phyloP scores from a whole-genome alignment of 2,329 filamentous ascomycete genomes.

The Periconia sp. region DNA sequence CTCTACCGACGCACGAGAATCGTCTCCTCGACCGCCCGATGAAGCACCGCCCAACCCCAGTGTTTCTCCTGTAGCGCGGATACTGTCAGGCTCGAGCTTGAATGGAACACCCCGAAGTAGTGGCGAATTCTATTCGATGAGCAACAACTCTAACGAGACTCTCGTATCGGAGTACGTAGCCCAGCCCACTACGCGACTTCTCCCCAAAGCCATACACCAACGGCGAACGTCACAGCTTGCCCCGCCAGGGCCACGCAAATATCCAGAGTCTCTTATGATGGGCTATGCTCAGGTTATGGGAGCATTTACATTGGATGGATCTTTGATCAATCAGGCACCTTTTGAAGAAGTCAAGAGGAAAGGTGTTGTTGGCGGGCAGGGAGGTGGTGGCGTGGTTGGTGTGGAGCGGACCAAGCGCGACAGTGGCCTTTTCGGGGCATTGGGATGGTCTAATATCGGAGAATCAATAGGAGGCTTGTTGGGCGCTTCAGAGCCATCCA shows the following conservation, averaged over 20 bases:
- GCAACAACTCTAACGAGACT: conserved; percentile 94
- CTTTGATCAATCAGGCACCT: conserved; percentile 82
- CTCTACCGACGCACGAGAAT: conserved; percentile 36
- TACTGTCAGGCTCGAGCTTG: conserved; percentile 79
- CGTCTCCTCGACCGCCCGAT: conserved; percentile 26
- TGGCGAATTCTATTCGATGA: conserved; percentile 91
- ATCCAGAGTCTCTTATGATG: conserved; percentile 91
- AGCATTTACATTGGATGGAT: conserved; percentile 89
- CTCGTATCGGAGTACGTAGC: conserved; percentile 82
- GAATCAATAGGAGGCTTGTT: conserved; percentile 87
- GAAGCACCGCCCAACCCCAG: conserved; percentile 49
- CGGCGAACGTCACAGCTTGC: conserved; percentile 37
- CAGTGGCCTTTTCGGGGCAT: conserved; percentile 78
- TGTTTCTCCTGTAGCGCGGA: conserved; percentile 66
- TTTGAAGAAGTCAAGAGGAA: conserved; percentile 98
- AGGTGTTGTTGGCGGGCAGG: conserved; percentile 83
- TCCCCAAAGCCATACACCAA: conserved; percentile 43
- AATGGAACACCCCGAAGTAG: conserved; percentile 84
- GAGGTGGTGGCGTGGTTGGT: conserved; percentile 82
- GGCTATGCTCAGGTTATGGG: conserved; percentile 94
- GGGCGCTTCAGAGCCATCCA: conserved; percentile 86
- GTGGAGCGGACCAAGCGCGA: conserved; percentile 76
- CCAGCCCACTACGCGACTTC: conserved; percentile 56
- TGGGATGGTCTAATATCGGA: conserved; percentile 88
- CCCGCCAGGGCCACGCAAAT: conserved; percentile 37